A percentile compares a stretch with the other conserved stretches of the same genome.
Evolutionary conservation across 306 rosid species (phyloP).

Genomic region (Trichosanthes truncata): DNA sequence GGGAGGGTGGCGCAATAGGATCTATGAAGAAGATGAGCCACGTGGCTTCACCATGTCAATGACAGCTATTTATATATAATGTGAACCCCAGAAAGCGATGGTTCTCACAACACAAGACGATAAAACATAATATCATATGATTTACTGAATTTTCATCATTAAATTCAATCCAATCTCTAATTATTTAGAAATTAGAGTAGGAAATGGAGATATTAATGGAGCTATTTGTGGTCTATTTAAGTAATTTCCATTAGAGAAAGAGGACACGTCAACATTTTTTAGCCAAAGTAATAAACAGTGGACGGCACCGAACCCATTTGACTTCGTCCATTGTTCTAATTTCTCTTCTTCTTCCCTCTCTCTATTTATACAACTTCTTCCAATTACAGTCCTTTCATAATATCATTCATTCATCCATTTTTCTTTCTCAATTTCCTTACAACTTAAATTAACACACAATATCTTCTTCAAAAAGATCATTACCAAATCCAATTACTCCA

Average conservation of each 20-base stretch:
- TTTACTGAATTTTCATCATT: neutral
- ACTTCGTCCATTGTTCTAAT: neutral
- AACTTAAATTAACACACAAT: no score
- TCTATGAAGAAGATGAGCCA: neutral
- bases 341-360: neutral
- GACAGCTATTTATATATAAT: neutral
- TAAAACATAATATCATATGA: neutral
- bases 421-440: neutral
- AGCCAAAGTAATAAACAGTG: neutral
- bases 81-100: neutral
- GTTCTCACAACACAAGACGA: neutral
- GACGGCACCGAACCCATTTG: slow-evolving; percentile 12
- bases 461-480: neutral
- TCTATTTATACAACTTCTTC: neutral
- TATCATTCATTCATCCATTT: neutral
- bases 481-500: neutral
- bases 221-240: neutral
- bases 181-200: neutral
- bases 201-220: neutral
- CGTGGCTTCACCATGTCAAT: slow-evolving; percentile 8
- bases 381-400: neutral
- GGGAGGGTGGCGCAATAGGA: neutral
- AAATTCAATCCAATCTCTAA: neutral
- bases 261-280: slow-evolving; percentile 1
- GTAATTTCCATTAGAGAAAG: neutral